Conservation (phyloP, 495 filamentous ascomycete species). For the Penicillium robsamsonii region DNA sequence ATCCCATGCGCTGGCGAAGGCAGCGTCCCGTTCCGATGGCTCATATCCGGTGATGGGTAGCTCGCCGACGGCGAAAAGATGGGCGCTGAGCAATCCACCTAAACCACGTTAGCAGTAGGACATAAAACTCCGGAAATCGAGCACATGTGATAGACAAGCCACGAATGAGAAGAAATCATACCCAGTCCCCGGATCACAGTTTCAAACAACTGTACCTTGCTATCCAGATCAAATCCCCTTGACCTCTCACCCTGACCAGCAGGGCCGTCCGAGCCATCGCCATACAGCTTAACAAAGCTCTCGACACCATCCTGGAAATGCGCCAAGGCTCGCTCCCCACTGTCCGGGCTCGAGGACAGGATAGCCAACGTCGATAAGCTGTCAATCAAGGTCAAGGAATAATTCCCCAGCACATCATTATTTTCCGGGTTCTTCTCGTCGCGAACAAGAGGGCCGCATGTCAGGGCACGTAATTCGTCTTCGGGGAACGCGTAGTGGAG, state of each 20-base stretch:
- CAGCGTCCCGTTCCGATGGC: conserved; percentile 39
- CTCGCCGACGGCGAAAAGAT: conserved; percentile 87
- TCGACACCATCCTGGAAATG: conserved; percentile 81
- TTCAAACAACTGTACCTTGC: conserved; percentile 97
- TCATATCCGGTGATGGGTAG: conserved; percentile 78
- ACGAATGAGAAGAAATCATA: conserved; percentile 15
- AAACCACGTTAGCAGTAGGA: conserved; percentile 7
- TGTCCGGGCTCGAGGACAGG: conserved; percentile 66
- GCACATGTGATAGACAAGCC: background rate
- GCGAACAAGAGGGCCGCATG: conserved; percentile 78
- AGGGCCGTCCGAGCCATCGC: conserved; percentile 71
- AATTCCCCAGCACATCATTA: conserved; percentile 96
- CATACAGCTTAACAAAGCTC: conserved; percentile 80
- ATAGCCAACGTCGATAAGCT: conserved; percentile 92
- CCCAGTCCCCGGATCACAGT: conserved; percentile 90
- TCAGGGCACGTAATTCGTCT: conserved; percentile 88
- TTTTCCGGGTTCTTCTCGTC: conserved; percentile 80
- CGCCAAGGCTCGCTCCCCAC: conserved; percentile 57
- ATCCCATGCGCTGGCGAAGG: conserved; percentile 43
- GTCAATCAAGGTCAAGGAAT: conserved; percentile 92
- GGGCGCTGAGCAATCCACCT: conserved; percentile 84
- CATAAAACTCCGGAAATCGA: background rate
- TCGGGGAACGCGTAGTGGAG: conserved; percentile 92
- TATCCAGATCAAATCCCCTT: conserved; percentile 92
- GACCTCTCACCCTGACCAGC: conserved; percentile 67